A percentile compares a stretch with the other conserved stretches of the same genome.
phyloP scores from a whole-genome alignment of 306 rosid species.

The Casuarina equisetifolia region DNA sequence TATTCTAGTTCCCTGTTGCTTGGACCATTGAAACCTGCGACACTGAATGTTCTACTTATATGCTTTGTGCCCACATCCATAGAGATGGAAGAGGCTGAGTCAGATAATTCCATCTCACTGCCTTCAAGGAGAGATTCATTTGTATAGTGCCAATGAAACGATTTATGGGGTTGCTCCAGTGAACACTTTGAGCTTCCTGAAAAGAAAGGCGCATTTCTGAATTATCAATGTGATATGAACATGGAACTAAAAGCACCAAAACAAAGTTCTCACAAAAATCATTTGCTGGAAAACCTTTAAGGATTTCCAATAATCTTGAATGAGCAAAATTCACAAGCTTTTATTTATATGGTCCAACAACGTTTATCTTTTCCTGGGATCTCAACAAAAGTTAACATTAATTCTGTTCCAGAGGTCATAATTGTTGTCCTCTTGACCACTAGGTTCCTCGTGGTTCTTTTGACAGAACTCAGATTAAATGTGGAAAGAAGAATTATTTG shows the following conservation, averaged over 20 bases:
- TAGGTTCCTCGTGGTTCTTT: slow-evolving; percentile 1
- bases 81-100: slow-evolving; percentile 40
- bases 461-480: neutral
- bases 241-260: slow-evolving; percentile 17
- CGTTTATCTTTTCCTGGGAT: neutral
- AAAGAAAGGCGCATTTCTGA: slow-evolving; percentile 20
- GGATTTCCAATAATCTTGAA: neutral
- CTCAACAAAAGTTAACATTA: neutral
- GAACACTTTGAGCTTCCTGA: slow-evolving; percentile 58
- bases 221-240: slow-evolving; percentile 13
- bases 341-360: neutral
- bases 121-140: slow-evolving; percentile 35
- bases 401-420: neutral
- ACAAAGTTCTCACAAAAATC: slow-evolving; percentile 2
- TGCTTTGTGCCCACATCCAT: slow-evolving; percentile 30
- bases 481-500: neutral
- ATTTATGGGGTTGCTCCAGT: slow-evolving; percentile 46
- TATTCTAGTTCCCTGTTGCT: slow-evolving; percentile 63
- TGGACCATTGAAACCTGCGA: slow-evolving; percentile 33
- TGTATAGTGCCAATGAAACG: slow-evolving; percentile 34
- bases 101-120: slow-evolving; percentile 32
- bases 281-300: neutral
- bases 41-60: slow-evolving; percentile 22
- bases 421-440: neutral
- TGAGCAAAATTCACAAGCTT: slow-evolving; percentile 11